A percentile compares a stretch with the other conserved stretches of the same genome.
Conservation (phyloP, 306 rosid genomes). For the Cicer judaicum region DNA sequence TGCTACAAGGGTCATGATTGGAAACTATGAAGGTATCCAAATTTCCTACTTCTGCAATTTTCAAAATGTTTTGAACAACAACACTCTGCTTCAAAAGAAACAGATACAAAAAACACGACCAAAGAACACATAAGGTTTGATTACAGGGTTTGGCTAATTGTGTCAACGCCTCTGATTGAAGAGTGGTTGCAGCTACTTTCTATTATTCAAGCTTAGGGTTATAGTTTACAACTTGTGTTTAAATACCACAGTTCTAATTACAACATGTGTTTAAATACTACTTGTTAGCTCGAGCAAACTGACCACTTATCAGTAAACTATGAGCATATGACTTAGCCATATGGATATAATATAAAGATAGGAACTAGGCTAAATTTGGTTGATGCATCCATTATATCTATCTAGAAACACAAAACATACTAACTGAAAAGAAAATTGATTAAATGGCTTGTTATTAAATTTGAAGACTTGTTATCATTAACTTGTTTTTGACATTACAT, state of each 20-base stretch:
- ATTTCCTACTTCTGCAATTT: background rate
- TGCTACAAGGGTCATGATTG: constrained; percentile 92
- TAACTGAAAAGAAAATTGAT: constrained; percentile 1
- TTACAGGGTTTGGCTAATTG: no score
- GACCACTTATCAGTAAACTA: no score
- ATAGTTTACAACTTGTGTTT: no score
- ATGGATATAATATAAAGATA: constrained; percentile 12
- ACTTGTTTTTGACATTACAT: constrained; percentile 3
- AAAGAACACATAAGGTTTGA: no score
- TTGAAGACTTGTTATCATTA: background rate
- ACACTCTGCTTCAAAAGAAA: no score
- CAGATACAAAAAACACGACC: no score
- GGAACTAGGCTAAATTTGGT: constrained; percentile 17
- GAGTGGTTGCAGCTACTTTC: no score
- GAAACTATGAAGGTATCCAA: constrained; percentile 83
- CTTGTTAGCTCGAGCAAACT: no score
- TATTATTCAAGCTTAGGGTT: no score
- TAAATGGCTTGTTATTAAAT: background rate
- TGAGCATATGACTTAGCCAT: background rate
- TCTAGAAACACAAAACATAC: background rate
- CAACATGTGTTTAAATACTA: no score
- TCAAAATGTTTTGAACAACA: background rate
- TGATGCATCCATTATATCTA: background rate
- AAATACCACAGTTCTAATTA: no score
- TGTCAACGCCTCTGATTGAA: no score